phyloP scores from a whole-genome alignment of 192 early-diverging fungal species.

The Chytriomyces confervae region DNA sequence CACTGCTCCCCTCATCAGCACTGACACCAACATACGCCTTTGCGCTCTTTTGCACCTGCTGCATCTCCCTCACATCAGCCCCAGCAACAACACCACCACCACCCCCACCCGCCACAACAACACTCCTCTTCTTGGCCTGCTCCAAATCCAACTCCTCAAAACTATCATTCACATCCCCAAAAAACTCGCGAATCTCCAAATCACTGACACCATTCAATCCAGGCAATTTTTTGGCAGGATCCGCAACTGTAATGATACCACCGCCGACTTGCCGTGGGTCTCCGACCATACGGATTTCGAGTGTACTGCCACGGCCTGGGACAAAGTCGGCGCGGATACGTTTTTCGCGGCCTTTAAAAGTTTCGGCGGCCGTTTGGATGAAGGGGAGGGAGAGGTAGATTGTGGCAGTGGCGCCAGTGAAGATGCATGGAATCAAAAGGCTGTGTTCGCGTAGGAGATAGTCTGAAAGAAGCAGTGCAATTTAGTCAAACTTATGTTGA shows the following conservation, averaged over 20 bases:
- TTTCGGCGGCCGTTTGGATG: constrained; percentile 45
- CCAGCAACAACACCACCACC: neutral
- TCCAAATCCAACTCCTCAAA: constrained; percentile 15
- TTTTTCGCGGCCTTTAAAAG: neutral
- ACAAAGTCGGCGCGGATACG: neutral
- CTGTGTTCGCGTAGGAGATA: constrained; percentile 44
- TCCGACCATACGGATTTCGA: constrained; percentile 27
- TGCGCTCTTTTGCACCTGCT: constrained; percentile 1
- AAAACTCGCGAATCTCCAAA: constrained; percentile 28
- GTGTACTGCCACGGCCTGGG: neutral
- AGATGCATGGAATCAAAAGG: constrained; percentile 53
- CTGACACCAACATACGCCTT: neutral
- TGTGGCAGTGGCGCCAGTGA: constrained; percentile 49
- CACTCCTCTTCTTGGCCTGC: no score
- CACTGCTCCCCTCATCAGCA: no score
- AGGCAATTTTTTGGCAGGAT: neutral
- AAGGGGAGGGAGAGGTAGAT: constrained; percentile 56
- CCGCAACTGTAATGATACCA: constrained; percentile 1
- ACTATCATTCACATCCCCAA: constrained; percentile 33
- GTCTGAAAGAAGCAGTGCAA: constrained; percentile 6
- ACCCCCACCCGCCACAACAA: neutral
- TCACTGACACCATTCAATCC: neutral
- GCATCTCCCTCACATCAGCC: neutral
- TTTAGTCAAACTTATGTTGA: neutral
- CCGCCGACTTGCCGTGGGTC: constrained; percentile 30